These are phyloP conservation scores for Lactuca sativa DNA, from an alignment of 129 eudicot species.

Conservation along the genomic window DNA sequence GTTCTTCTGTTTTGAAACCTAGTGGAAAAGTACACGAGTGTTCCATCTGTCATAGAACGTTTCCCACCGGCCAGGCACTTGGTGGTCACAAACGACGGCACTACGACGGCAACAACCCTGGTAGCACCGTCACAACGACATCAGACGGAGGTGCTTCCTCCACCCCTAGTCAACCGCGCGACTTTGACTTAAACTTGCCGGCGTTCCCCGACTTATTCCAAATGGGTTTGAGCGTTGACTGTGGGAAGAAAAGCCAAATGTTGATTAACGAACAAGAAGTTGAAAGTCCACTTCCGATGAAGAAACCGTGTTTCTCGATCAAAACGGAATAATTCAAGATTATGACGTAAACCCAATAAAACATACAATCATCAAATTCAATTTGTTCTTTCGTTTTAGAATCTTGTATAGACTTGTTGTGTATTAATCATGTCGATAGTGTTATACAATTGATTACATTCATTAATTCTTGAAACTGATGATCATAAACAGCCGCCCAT, in stretches of 20 bases:
- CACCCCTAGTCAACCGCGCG: slow-evolving; percentile 23
- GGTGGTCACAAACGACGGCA: slow-evolving; percentile 96
- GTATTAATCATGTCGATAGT: background rate
- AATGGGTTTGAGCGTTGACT: slow-evolving; percentile 48
- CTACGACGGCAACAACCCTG: slow-evolving; percentile 61
- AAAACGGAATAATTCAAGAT: slow-evolving; percentile 16
- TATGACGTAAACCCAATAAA: background rate
- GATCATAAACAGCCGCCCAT: slow-evolving; percentile 13
- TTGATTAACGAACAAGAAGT: slow-evolving; percentile 56
- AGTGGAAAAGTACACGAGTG: slow-evolving; percentile 68
- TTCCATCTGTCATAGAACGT: slow-evolving; percentile 55
- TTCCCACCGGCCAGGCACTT: slow-evolving; percentile 86
- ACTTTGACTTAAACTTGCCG: slow-evolving; percentile 58
- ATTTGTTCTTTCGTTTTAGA: background rate
- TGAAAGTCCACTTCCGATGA: slow-evolving; percentile 64
- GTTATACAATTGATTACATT: slow-evolving; percentile 20
- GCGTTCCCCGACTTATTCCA: slow-evolving; percentile 36
- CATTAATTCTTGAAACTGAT: background rate
- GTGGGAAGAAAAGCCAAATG: slow-evolving; percentile 36
- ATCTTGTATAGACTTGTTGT: slow-evolving; percentile 26
- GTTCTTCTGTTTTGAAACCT: slow-evolving; percentile 44
- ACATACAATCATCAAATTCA: slow-evolving; percentile 15
- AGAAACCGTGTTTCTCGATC: slow-evolving; percentile 54
- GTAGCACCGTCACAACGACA: slow-evolving; percentile 23
- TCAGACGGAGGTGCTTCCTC: slow-evolving; percentile 42